A percentile compares a stretch with the other conserved stretches of the same genome.
Conservation (phyloP, 257 asterid species). For the Nicotiana undulata region DNA sequence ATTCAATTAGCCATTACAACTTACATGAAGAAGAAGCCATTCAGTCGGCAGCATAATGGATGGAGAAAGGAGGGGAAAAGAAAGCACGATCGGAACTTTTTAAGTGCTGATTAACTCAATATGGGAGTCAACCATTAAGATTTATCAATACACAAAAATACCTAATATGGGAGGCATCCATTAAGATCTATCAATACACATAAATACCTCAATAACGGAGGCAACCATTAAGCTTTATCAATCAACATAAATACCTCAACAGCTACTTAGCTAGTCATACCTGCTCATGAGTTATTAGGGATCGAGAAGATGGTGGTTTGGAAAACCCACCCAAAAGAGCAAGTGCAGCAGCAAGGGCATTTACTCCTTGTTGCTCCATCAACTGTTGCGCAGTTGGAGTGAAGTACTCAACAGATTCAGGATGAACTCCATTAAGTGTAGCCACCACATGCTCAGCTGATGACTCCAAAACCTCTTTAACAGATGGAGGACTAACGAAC, state of each 20-base stretch:
- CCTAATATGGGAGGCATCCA: background rate
- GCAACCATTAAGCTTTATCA: background rate
- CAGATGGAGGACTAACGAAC: slow-evolving; percentile 14
- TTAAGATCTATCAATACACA: background rate
- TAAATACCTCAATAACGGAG: background rate
- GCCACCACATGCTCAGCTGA: slow-evolving; percentile 17
- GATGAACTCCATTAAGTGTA: slow-evolving; percentile 34
- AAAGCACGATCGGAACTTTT: background rate
- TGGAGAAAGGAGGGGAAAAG: background rate
- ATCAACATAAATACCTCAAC: background rate
- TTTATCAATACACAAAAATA: background rate
- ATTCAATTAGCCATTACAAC: background rate
- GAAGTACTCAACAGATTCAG: slow-evolving; percentile 35
- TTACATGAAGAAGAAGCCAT: background rate
- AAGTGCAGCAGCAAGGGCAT: slow-evolving; percentile 45
- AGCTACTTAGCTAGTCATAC: slow-evolving; percentile 6
- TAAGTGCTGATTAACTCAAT: background rate
- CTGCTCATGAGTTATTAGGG: slow-evolving; percentile 48
- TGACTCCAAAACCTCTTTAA: slow-evolving; percentile 15
- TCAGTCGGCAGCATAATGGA: background rate
- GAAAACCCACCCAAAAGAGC: slow-evolving; percentile 50
- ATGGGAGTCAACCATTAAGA: background rate
- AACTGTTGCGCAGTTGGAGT: slow-evolving; percentile 36
- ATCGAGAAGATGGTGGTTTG: slow-evolving; percentile 43
- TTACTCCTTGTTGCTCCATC: slow-evolving; percentile 36